These are phyloP conservation scores for Grigorovia humatica DNA, from an alignment of 805 yeast species.

Conservation along the genomic window DNA sequence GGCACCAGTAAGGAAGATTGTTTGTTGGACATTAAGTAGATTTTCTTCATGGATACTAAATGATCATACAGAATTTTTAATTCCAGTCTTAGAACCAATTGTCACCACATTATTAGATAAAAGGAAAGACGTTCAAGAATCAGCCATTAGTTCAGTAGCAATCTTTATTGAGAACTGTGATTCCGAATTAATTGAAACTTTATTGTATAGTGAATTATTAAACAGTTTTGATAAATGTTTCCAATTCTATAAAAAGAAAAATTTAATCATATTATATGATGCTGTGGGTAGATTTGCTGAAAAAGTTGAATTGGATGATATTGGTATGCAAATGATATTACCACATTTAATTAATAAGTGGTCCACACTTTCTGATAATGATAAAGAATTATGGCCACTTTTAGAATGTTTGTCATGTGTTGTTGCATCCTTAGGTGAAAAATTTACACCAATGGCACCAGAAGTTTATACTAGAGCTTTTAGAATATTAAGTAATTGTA, in stretches of 20 bases:
- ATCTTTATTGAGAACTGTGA: conserved; percentile 74
- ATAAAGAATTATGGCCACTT: conserved; percentile 81
- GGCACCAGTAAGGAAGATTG: conserved; percentile 81
- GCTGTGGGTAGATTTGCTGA: conserved; percentile 86
- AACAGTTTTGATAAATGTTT: conserved; percentile 67
- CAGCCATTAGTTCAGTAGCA: conserved; percentile 82
- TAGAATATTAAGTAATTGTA: conserved; percentile 55
- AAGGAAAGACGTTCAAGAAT: conserved; percentile 90
- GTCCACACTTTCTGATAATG: conserved; percentile 65
- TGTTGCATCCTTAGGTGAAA: conserved; percentile 76
- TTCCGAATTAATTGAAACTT: conserved; percentile 46
- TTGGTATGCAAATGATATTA: conserved; percentile 49
- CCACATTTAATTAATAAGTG: conserved; percentile 81
- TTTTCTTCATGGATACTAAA: conserved; percentile 73
- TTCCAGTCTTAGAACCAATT: conserved; percentile 70
- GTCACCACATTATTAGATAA: conserved; percentile 67
- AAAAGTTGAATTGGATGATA: conserved; percentile 47
- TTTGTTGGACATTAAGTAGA: conserved; percentile 92
- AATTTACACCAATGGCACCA: conserved; percentile 80
- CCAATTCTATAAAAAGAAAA: conserved; percentile 66
- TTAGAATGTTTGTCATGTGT: conserved; percentile 88
- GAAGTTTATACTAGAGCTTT: conserved; percentile 75
- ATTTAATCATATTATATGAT: conserved; percentile 74
- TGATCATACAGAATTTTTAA: conserved; percentile 59
- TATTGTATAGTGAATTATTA: conserved; percentile 52